These are phyloP conservation scores for Paracoccidioides lutzii DNA, from an alignment of 2,329 filamentous ascomycete species.

Conservation along the genomic window DNA sequence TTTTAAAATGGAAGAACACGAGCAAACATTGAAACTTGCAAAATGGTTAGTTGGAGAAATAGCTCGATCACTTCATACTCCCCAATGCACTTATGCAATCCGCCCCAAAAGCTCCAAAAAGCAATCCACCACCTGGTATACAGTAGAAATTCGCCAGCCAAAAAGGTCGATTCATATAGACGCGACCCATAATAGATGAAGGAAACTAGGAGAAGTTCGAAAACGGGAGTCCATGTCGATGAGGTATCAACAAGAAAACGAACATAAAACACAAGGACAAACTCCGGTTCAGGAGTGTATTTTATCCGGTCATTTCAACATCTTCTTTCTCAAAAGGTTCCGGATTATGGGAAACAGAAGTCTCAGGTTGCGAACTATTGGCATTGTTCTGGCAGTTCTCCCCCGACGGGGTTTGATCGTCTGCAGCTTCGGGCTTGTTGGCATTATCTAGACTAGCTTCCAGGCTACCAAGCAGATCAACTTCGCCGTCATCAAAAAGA, in stretches of 20 bases:
- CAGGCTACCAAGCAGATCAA: constrained; percentile 36
- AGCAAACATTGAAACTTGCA: background rate
- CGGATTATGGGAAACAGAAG: background rate
- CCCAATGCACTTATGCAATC: background rate
- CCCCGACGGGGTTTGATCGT: background rate
- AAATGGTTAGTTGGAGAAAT: background rate
- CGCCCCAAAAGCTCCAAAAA: background rate
- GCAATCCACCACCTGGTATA: background rate
- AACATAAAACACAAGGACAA: background rate
- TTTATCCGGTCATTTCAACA: constrained; percentile 2
- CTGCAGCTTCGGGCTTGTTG: background rate
- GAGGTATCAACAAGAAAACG: background rate
- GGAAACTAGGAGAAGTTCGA: background rate
- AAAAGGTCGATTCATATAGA: background rate
- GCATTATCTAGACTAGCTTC: constrained; percentile 29
- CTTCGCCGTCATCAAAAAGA: constrained; percentile 23
- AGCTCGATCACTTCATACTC: background rate
- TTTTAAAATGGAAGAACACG: background rate
- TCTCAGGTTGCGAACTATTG: background rate
- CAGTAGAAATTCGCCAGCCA: background rate
- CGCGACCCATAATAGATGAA: background rate
- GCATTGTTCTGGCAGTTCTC: constrained; percentile 1
- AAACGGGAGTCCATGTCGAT: background rate
- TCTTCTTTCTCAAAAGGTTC: background rate
- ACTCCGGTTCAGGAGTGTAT: background rate